A percentile compares a stretch with the other conserved stretches of the same genome.
Evolutionary conservation across 2,329 filamentous ascomycete genomes (phyloP).

Genomic region (Zasmidium angulare): DNA sequence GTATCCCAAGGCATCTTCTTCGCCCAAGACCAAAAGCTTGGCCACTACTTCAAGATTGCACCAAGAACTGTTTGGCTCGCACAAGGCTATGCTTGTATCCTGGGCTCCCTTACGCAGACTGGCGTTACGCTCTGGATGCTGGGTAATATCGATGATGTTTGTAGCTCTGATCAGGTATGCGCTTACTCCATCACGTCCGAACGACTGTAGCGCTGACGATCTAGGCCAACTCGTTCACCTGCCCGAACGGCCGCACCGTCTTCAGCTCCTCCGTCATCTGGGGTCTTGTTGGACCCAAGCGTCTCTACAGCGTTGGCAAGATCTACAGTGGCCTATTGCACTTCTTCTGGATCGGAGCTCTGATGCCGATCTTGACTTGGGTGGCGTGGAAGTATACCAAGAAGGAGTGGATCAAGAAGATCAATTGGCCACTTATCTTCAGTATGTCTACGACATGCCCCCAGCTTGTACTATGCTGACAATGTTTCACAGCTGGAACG

Average conservation of each 20-base stretch:
- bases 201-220: conserved; percentile 36
- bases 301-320: conserved; percentile 48
- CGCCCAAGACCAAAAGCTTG: conserved; percentile 38
- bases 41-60: conserved; percentile 40
- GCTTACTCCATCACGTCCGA: too few species aligned
- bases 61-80: conserved; percentile 48
- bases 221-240: conserved; percentile 49
- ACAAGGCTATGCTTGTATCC: conserved; percentile 44
- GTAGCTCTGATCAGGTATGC: conserved; percentile 8
- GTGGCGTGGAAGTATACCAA: conserved; percentile 40
- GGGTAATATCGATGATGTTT: conserved; percentile 38
- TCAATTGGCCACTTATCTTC: conserved; percentile 67
- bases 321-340: conserved; percentile 51
- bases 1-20: conserved; percentile 35
- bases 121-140: conserved; percentile 51
- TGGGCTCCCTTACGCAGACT: conserved; percentile 45
- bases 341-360: conserved; percentile 53
- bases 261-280: conserved; percentile 46
- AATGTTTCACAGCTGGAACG: conserved; percentile 59
- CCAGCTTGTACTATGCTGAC: conserved; percentile 38
- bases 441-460: conserved; percentile 42
- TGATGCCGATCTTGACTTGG: conserved; percentile 46
- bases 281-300: conserved; percentile 49
- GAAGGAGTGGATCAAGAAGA: conserved; percentile 24
- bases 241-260: conserved; percentile 46